phyloP scores from a whole-genome alignment of 352 stramenopile species.

The Pythium coloratum region DNA sequence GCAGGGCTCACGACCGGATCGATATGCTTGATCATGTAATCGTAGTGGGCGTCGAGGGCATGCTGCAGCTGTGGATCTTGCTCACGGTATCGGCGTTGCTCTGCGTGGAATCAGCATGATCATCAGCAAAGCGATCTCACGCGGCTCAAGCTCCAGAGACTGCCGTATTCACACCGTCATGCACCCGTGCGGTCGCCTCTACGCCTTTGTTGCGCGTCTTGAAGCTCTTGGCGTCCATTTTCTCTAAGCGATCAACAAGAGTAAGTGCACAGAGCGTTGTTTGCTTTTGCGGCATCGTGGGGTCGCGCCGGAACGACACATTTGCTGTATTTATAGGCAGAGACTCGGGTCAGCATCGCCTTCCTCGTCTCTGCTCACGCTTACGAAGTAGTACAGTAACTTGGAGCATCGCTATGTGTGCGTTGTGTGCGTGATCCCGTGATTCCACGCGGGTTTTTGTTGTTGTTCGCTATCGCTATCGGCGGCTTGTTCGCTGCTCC shows the following conservation, averaged over 20 bases:
- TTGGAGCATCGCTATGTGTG: not conserved
- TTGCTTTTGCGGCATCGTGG: not conserved
- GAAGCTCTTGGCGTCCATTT: constrained; percentile 33
- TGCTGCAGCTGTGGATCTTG: constrained; percentile 54
- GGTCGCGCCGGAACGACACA: not conserved
- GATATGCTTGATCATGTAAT: constrained; percentile 69
- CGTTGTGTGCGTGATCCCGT: not conserved
- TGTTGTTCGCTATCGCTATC: constrained; percentile 16
- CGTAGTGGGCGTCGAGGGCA: constrained; percentile 57
- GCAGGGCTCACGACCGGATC: constrained; percentile 61
- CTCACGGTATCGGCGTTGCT: constrained; percentile 56
- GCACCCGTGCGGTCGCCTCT: constrained; percentile 45
- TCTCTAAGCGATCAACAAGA: not conserved
- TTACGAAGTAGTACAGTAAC: too few relatives aligned
- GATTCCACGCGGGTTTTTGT: not conserved
- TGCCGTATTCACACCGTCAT: constrained; percentile 35
- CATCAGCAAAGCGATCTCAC: not conserved
- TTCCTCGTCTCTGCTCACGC: too few relatives aligned
- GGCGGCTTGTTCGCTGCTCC: not conserved
- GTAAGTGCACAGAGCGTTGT: too few relatives aligned
- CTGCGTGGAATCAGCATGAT: constrained; percentile 28
- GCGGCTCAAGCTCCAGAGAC: not conserved
- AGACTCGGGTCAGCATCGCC: not conserved
- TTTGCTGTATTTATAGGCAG: constrained; percentile 38
- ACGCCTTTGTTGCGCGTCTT: constrained; percentile 62